Conservation (phyloP, 2,329 filamentous ascomycete genomes). For the Apiospora arundinis region DNA sequence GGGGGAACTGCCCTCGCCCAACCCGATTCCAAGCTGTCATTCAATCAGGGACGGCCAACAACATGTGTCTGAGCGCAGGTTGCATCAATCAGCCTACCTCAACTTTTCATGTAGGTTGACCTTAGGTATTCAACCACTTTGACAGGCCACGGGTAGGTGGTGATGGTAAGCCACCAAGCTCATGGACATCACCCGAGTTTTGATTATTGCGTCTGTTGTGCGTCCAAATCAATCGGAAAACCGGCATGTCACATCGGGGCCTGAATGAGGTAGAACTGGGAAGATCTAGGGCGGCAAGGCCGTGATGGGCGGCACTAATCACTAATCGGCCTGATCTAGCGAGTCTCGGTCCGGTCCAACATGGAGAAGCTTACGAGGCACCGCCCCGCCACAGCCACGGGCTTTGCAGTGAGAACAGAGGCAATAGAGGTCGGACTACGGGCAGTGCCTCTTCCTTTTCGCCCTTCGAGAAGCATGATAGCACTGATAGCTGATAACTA, state of each 20-base stretch:
- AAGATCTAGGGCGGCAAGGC: not conserved
- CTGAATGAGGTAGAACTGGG: not conserved
- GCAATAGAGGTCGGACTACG: not conserved
- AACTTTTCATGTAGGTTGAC: too few relatives aligned
- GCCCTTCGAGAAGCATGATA: not conserved
- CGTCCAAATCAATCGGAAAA: not conserved
- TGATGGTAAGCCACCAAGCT: not conserved
- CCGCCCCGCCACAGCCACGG: slow-evolving; percentile 14
- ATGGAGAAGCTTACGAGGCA: not conserved
- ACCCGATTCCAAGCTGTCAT: too few relatives aligned
- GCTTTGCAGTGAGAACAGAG: not conserved
- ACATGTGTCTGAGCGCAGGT: too few relatives aligned
- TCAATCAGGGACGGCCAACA: too few relatives aligned
- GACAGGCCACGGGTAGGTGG: too few relatives aligned
- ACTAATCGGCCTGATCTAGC: not conserved
- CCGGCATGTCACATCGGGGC: not conserved
- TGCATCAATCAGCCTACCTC: too few relatives aligned
- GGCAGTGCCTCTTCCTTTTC: not conserved
- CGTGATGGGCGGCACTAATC: not conserved
- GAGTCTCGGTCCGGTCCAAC: not conserved
- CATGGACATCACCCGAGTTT: not conserved
- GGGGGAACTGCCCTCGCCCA: too few relatives aligned
- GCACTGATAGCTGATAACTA: not conserved
- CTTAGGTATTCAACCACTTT: too few relatives aligned
- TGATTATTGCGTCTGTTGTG: not conserved